These are phyloP conservation scores for Talaromyces rugulosus DNA, from an alignment of 2,329 filamentous ascomycete genomes.

Conservation along the genomic window DNA sequence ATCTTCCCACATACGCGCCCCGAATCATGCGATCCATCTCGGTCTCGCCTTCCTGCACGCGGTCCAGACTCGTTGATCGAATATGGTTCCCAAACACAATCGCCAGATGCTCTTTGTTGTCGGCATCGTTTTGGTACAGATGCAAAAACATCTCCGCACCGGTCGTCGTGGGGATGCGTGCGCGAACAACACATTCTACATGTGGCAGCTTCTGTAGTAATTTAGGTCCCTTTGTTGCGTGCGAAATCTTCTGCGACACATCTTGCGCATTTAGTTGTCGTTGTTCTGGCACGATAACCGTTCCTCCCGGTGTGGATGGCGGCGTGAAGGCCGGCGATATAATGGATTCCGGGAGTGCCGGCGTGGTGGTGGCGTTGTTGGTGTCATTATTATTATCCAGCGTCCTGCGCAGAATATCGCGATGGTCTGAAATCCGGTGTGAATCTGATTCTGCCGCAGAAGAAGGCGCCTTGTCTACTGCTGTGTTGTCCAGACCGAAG, in stretches of 20 bases:
- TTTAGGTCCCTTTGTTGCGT: constrained; percentile 56
- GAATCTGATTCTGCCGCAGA: background rate
- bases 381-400: constrained; percentile 13
- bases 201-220: constrained; percentile 72
- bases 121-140: constrained; percentile 85
- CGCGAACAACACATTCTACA: constrained; percentile 91
- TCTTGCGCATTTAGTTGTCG: constrained; percentile 17
- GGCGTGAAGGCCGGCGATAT: constrained; percentile 52
- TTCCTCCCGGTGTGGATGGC: constrained; percentile 40
- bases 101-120: constrained; percentile 93
- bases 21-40: constrained; percentile 74
- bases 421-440: constrained; percentile 16
- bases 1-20: constrained; percentile 82
- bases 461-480: constrained; percentile 4
- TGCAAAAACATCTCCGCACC: constrained; percentile 97
- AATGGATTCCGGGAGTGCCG: constrained; percentile 49
- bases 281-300: constrained; percentile 26
- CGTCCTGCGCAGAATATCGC: constrained; percentile 18
- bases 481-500: constrained; percentile 18
- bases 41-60: constrained; percentile 43
- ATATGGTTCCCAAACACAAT: constrained; percentile 93
- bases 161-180: constrained; percentile 85
- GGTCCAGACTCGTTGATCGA: constrained; percentile 59
- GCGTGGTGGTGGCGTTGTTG: constrained; percentile 24
- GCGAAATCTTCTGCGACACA: constrained; percentile 14